phyloP scores from a whole-genome alignment of 2,329 filamentous ascomycete species.

The Ophiocordyceps unilateralis region DNA sequence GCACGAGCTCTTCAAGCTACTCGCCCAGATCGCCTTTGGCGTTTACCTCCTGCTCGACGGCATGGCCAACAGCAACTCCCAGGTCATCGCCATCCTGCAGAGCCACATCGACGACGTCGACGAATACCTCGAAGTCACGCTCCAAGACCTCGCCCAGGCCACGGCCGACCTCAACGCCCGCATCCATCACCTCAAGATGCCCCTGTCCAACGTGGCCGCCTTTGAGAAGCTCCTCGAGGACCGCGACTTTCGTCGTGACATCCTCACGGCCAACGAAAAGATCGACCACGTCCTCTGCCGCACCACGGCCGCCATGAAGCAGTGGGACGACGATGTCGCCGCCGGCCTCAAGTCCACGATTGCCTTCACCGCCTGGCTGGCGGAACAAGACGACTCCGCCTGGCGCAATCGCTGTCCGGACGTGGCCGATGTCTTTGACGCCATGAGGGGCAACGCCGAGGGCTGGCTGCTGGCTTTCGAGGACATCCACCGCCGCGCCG shows the following conservation, averaged over 20 bases:
- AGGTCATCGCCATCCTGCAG: conserved; percentile 79
- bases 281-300: conserved; percentile 80
- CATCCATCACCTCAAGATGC: conserved; percentile 63
- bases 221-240: conserved; percentile 85
- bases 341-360: conserved; percentile 62
- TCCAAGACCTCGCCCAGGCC: conserved; percentile 70
- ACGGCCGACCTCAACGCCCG: conserved; percentile 64
- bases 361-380: conserved; percentile 62
- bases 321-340: conserved; percentile 60
- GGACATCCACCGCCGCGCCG: conserved; percentile 56
- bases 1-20: conserved; percentile 78
- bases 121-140: conserved; percentile 69
- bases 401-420: conserved; percentile 45
- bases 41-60: conserved; percentile 73
- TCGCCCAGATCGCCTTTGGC: conserved; percentile 86
- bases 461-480: conserved; percentile 75
- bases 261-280: conserved; percentile 74
- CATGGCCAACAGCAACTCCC: conserved; percentile 73
- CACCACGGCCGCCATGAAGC: conserved; percentile 58
- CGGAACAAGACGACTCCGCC: conserved; percentile 42
- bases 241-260: conserved; percentile 61
- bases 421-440: conserved; percentile 57
- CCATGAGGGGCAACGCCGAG: conserved; percentile 85
- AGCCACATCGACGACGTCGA: conserved; percentile 89
- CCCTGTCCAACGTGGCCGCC: conserved; percentile 63